phyloP scores from a whole-genome alignment of 768 basidiomycete genomes.

The Pleurotus platypus region DNA sequence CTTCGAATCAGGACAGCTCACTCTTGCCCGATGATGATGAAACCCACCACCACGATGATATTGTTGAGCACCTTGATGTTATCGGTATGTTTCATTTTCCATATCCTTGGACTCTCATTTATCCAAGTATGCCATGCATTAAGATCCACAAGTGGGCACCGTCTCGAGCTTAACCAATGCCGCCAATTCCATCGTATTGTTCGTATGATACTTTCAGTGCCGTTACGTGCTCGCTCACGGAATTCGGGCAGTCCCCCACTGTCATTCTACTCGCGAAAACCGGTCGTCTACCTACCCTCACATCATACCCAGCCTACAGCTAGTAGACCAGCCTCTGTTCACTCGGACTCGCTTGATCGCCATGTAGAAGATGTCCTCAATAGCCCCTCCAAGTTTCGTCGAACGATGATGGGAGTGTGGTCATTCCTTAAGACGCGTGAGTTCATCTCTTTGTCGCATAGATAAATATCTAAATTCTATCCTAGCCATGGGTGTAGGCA shows the following conservation, averaged over 20 bases:
- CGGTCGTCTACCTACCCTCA: conserved; percentile 55
- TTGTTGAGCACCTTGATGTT: conserved; percentile 81
- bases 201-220: conserved; percentile 10
- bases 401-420: conserved; percentile 71
- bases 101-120: neutral
- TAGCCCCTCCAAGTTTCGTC: conserved; percentile 53
- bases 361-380: conserved; percentile 77
- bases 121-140: conserved; percentile 5
- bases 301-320: conserved; percentile 24
- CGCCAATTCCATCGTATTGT: conserved; percentile 77
- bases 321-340: conserved; percentile 19
- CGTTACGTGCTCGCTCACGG: neutral
- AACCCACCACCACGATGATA: conserved; percentile 66
- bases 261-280: conserved; percentile 66
- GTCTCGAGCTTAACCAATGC: conserved; percentile 76
- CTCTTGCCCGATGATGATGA: conserved; percentile 10
- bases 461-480: conserved; percentile 1
- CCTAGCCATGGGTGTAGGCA: conserved; percentile 64
- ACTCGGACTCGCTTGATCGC: conserved; percentile 54
- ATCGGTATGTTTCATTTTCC: conserved; percentile 45
- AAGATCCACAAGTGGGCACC: conserved; percentile 73
- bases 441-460: conserved; percentile 17
- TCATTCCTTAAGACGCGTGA: conserved; percentile 80
- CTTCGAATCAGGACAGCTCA: conserved; percentile 14
- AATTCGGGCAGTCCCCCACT: conserved; percentile 53